These are phyloP conservation scores for Leccinum pellstonianum DNA, from an alignment of 768 basidiomycete genomes.

Conservation along the genomic window DNA sequence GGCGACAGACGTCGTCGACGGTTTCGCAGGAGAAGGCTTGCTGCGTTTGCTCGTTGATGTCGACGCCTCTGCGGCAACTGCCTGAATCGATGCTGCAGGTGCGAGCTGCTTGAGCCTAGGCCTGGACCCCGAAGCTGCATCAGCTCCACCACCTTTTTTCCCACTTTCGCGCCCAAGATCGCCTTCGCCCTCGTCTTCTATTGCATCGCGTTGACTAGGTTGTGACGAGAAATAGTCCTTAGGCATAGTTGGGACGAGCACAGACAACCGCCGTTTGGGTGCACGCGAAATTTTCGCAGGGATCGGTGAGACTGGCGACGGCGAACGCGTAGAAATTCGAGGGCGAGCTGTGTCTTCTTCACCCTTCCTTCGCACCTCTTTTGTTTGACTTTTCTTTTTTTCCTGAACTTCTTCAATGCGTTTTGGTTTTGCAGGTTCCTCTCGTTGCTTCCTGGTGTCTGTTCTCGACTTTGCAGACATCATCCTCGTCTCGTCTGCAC, in stretches of 20 bases:
- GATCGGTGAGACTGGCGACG: conserved; percentile 5
- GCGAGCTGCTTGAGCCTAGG: conserved; percentile 8
- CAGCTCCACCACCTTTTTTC: background rate
- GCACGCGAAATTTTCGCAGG: conserved; percentile 1
- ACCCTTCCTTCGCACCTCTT: background rate
- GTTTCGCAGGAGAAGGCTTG: conserved; percentile 19
- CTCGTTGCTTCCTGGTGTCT: background rate
- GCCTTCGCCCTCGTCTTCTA: background rate
- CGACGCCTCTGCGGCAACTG: conserved; percentile 26
- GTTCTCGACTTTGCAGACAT: background rate
- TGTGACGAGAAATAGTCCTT: conserved; percentile 27
- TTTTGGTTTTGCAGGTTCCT: background rate
- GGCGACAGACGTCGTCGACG: background rate
- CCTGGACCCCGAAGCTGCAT: background rate
- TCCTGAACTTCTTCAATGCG: conserved; percentile 3
- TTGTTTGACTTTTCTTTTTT: background rate
- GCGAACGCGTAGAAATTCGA: conserved; percentile 12
- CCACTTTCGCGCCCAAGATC: background rate
- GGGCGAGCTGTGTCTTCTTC: background rate
- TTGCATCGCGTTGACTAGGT: background rate
- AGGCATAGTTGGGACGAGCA: conserved; percentile 29
- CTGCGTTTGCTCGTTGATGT: conserved; percentile 16
- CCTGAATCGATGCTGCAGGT: conserved; percentile 21
- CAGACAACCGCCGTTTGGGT: conserved; percentile 25
- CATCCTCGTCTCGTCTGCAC: conserved; percentile 1